A percentile compares a stretch with the other conserved stretches of the same genome.
Evolutionary conservation across 1,284 basidiomycete species (phyloP).

Genomic region (Trichosporon asahii): DNA sequence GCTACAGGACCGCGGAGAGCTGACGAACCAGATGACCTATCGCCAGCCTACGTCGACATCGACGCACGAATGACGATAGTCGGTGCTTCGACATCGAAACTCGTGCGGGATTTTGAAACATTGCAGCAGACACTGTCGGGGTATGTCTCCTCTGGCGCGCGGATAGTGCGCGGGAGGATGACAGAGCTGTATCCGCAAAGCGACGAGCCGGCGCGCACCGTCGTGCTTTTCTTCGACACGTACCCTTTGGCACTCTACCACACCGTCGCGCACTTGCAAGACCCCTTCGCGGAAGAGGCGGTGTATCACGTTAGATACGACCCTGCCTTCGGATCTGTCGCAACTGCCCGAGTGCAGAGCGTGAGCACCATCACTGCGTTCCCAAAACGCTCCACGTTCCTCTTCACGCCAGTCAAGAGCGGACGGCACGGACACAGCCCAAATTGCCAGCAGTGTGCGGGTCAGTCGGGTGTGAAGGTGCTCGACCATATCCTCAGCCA

Average conservation of each 20-base stretch:
- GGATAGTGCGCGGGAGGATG: not conserved
- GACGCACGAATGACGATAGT: conserved; percentile 2
- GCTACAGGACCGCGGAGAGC: too few relatives aligned
- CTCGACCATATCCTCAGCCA: conserved; percentile 1
- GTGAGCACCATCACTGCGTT: conserved; percentile 1
- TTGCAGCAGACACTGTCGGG: not conserved
- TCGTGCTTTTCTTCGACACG: conserved; percentile 6
- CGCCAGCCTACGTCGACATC: not conserved
- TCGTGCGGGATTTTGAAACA: not conserved
- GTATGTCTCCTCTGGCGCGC: not conserved
- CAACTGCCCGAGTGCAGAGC: not conserved
- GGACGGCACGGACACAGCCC: not conserved
- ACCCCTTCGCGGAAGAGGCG: not conserved
- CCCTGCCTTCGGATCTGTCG: not conserved
- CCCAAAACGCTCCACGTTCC: not conserved
- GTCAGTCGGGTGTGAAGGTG: not conserved
- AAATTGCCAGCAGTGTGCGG: conserved; percentile 3
- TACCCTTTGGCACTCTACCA: not conserved
- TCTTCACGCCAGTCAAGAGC: not conserved
- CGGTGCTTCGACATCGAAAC: not conserved
- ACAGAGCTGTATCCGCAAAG: conserved; percentile 3
- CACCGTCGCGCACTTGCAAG: not conserved
- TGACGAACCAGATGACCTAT: not conserved
- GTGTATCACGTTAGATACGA: conserved; percentile 2
- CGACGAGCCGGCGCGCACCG: not conserved